Conservation (phyloP, 1,284 basidiomycete species). For the Apiotrichum laibachii region DNA sequence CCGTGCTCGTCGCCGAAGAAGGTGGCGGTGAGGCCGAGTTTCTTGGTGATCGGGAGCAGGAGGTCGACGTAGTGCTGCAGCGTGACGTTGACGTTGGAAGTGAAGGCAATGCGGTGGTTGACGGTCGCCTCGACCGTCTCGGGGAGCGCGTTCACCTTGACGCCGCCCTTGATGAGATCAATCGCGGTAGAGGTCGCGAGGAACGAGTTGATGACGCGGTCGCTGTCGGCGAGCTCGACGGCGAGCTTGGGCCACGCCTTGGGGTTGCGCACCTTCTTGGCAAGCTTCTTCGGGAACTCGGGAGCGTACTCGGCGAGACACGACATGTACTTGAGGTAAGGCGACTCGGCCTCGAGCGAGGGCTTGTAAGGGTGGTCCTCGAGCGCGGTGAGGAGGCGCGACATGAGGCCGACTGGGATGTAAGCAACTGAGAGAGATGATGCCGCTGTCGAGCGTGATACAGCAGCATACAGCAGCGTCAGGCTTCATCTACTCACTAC, state of each 20-base stretch:
- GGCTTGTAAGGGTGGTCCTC: constrained; percentile 48
- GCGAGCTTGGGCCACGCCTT: constrained; percentile 52
- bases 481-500: constrained; percentile 44
- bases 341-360: constrained; percentile 42
- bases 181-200: constrained; percentile 49
- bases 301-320: constrained; percentile 54
- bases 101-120: constrained; percentile 55
- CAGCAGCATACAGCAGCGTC: too few species aligned
- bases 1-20: constrained; percentile 28
- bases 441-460: too few species aligned
- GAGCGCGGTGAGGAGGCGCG: constrained; percentile 43
- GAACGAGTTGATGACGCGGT: constrained; percentile 42
- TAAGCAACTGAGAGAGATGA: background rate
- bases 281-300: constrained; percentile 44
- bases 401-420: constrained; percentile 47
- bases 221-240: constrained; percentile 37
- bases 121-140: constrained; percentile 46
- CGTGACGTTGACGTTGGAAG: constrained; percentile 51
- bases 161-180: constrained; percentile 49
- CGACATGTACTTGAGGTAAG: constrained; percentile 53
- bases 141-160: constrained; percentile 52
- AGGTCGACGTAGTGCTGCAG: constrained; percentile 46
- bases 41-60: constrained; percentile 48
- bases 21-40: constrained; percentile 48
- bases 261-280: constrained; percentile 39